Base-by-base conservation (phyloP, 2,329 filamentous ascomycete species). In the Coniella vitis region DNA sequence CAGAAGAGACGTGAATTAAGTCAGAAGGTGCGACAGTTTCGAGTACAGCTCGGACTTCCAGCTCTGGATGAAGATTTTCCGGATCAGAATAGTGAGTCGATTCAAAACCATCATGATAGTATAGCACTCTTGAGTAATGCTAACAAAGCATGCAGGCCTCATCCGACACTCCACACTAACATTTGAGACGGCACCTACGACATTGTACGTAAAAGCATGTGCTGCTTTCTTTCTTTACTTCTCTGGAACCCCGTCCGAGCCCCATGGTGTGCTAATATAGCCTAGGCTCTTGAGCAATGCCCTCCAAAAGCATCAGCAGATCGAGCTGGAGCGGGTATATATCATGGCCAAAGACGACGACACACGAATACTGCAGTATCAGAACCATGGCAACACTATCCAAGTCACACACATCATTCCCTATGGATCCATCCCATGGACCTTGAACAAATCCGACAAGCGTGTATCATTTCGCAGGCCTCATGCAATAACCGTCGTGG, bases 401-500 rank as follows among this genome's bases (percentile, higher is more conserved):
- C 37, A 39, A n/a, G 37, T 39, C 37, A 39, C 37, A 19, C 37
- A 39, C 20, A 39, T 39, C 20, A 19, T 39, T 25, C 37, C 37
- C 7, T n/a, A 14, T 22, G 37, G 46, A 3, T 43, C 46, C 9
- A 48, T 48, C 16, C 46, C 46, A 4, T 48, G 46, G 46, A 43
- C 38, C 16, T 8, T n/a, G 16, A 39, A 48, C n/a, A 43, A 44
- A 13, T 17, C 36, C 22, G 42, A 38, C 13, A 48, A n/a, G 34
- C 19, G 32, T 19, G 46, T 48, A 0, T 38, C 38, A 2, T 48
- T 48, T 20, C 46, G 37, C 4, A 43, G 7, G 32, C 17, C 34
- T n/a, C 46, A 48, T 13, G 34, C 41, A 10, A 48, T 48, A 20
- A 48, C 46, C 13, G 38, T 48, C 20, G 32, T 48, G 3, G 46